Base-by-base conservation (phyloP, 2,329 filamentous ascomycete species). In the Botryosphaeria dothidea region DNA sequence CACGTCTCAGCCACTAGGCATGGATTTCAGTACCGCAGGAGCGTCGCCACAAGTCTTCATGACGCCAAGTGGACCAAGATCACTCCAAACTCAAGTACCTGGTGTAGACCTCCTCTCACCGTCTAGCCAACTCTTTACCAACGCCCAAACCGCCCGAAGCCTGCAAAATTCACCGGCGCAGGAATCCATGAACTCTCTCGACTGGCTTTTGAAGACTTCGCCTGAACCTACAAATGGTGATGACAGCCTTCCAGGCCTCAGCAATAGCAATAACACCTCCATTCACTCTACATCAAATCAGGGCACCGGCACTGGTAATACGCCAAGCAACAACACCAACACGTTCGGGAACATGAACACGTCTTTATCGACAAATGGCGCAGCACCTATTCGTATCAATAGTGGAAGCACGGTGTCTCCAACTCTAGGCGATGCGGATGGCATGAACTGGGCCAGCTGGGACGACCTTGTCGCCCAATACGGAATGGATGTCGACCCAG, bases 391-490 rank as follows among this genome's bases (percentile, higher is more conserved):
- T 1, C 38, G 56, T 17, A 60, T 19, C 19, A 11, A 34, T 21
- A 60, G 56, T 15, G 25, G 4, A 7, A 60, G 38, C 27, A 46
- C 27, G 4, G 19, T 46, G 8, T 64, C 61, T 46, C 61, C 61
- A 11, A 31, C n/a, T 3, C 25, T 48, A 1, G 61, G 61, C 15
- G 61, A 64, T 36, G 43, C 34, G 6, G 48, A 62, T 6, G 75
- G 72, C 13, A 78, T 83, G 67, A 78, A 83, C 58, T 84, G 82
- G 82, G 75, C 80, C 45, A 77, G 74, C 41, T 83, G 80, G 79
- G 81, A 83, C 49, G 79, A 82, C 67, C 73, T 84, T 65, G 80
- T 83, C 2, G 71, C 72, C 27, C 78, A 83, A 64, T 83, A 80
- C 64, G 80, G 79, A 6, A 78, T 79, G 69, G 79, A 82, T n/a